A percentile compares a stretch with the other conserved stretches of the same genome.
Evolutionary conservation across 2,329 filamentous ascomycete genomes (phyloP).

Genomic region (Ophiostoma piceae): DNA sequence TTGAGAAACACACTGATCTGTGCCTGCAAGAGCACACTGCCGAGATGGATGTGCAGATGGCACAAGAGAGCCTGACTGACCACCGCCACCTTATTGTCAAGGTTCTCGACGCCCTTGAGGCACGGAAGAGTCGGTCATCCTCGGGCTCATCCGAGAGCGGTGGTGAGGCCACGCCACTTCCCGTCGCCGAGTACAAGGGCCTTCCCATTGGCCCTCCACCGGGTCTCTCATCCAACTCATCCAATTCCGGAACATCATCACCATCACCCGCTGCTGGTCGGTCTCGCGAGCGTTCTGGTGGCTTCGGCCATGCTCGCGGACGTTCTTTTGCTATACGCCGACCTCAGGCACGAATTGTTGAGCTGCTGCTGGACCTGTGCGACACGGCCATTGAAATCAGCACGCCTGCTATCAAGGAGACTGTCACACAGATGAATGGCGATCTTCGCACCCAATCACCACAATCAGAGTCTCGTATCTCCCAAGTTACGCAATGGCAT

Average conservation of each 20-base stretch:
- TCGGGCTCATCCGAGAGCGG: constrained; percentile 29
- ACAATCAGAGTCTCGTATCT: constrained; percentile 89
- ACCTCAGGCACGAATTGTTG: constrained; percentile 87
- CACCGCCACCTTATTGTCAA: constrained; percentile 93
- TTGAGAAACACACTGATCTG: constrained; percentile 96
- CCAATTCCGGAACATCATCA: constrained; percentile 46
- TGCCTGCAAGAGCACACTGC: constrained; percentile 93
- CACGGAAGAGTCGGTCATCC: constrained; percentile 61
- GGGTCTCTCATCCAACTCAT: constrained; percentile 49
- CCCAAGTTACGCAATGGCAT: constrained; percentile 93
- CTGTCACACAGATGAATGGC: constrained; percentile 58
- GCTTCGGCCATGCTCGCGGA: constrained; percentile 72
- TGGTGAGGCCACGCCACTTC: constrained; percentile 43
- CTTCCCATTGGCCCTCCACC: constrained; percentile 69
- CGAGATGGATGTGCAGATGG: constrained; percentile 96
- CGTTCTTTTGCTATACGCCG: constrained; percentile 87
- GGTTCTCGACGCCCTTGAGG: constrained; percentile 86
- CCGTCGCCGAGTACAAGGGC: constrained; percentile 79
- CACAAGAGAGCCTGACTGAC: constrained; percentile 85
- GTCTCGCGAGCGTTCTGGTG: constrained; percentile 64
- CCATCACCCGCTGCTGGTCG: constrained; percentile 66
- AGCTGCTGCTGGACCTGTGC: constrained; percentile 88
- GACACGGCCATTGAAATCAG: constrained; percentile 95
- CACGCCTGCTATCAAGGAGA: constrained; percentile 86
- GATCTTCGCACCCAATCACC: constrained; percentile 92